Evolutionary conservation across 345 rosid species (phyloP).

Genomic region (Murraya paniculata): DNA sequence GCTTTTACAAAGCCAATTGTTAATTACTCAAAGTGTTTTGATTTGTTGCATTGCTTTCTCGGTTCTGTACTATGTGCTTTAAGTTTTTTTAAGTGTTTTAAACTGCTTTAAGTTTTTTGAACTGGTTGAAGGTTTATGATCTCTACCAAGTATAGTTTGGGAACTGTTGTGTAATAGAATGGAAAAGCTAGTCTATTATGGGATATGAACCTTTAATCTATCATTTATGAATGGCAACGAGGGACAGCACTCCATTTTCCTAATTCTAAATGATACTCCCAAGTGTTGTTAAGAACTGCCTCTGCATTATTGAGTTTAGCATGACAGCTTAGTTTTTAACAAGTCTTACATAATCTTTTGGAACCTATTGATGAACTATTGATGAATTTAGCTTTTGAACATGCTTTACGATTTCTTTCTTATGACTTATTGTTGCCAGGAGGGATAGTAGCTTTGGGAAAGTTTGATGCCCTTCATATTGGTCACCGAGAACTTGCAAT

Average conservation of each 20-base stretch:
- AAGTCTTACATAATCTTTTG: background rate
- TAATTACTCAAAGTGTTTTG: background rate
- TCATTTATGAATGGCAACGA: background rate
- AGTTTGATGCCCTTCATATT: slow-evolving; percentile 89
- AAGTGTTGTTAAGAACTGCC: no score
- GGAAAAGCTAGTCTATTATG: background rate
- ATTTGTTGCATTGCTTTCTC: background rate
- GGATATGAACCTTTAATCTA: background rate
- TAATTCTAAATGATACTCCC: background rate
- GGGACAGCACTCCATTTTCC: background rate
- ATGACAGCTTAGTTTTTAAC: background rate
- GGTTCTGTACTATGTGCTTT: background rate
- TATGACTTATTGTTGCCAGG: slow-evolving; percentile 36
- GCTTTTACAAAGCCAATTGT: background rate
- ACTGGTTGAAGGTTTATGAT: background rate
- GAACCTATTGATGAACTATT: background rate
- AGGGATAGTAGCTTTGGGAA: slow-evolving; percentile 92
- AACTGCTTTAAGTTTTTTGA: background rate
- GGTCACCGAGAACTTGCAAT: slow-evolving; percentile 95
- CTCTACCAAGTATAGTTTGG: background rate
- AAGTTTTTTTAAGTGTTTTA: no score
- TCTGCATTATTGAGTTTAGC: background rate
- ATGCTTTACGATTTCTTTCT: slow-evolving; percentile 3
- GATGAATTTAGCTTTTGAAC: background rate
- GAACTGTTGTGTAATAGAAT: background rate